These are phyloP conservation scores for Salix caprea DNA, from an alignment of 345 rosid species.

Conservation along the genomic window DNA sequence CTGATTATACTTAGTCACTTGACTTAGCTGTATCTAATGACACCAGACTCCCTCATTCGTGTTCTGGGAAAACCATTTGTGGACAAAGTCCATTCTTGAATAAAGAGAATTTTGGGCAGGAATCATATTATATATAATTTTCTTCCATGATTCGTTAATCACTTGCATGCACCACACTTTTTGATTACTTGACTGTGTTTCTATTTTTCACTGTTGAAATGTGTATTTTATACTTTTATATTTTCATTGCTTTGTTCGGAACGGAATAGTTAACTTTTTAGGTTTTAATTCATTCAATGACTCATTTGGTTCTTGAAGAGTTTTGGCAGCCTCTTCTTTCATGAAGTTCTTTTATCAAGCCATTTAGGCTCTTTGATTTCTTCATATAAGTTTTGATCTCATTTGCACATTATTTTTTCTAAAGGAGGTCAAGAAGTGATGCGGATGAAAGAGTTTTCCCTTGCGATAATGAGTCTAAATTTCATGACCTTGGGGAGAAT, in stretches of 20 bases:
- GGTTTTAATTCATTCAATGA: not conserved
- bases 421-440: conserved; percentile 43
- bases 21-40: not conserved
- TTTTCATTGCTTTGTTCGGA: not conserved
- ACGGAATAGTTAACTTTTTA: not conserved
- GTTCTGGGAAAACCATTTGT: not conserved
- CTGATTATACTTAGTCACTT: not conserved
- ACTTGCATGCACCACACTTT: not conserved
- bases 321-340: not conserved
- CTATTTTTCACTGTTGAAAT: not conserved
- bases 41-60: not conserved
- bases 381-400: not conserved
- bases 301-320: not conserved
- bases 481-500: conserved; percentile 39
- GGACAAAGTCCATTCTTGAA: not conserved
- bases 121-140: not conserved
- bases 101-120: not conserved
- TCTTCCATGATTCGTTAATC: not conserved
- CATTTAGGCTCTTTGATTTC: not conserved
- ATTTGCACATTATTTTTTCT: conserved; percentile 5
- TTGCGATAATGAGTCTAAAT: conserved; percentile 37
- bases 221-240: not conserved
- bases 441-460: conserved; percentile 32
- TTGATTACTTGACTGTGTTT: not conserved
- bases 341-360: not conserved